These are phyloP conservation scores for Ricinus communis DNA, from an alignment of 345 rosid species.

Conservation along the genomic window DNA sequence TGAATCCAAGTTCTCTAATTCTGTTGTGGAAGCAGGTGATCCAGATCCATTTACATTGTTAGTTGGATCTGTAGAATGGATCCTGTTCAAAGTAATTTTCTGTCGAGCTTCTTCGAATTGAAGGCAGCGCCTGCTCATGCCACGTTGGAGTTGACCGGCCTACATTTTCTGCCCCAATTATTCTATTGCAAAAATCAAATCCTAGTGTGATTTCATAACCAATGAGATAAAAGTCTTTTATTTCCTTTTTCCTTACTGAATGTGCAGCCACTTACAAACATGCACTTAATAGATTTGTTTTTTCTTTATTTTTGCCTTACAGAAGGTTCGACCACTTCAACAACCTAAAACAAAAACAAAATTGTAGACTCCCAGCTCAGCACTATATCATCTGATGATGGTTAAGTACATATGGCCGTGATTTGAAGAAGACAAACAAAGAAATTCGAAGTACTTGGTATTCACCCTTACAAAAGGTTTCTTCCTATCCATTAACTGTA, in stretches of 20 bases:
- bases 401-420: not conserved
- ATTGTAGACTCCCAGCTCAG: not conserved
- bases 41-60: conserved; percentile 23
- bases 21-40: conserved; percentile 25
- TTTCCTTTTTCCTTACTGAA: too few species aligned
- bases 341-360: not conserved
- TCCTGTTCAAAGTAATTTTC: conserved; percentile 18
- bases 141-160: conserved; percentile 49
- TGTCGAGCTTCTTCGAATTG: conserved; percentile 51
- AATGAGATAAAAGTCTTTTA: not conserved
- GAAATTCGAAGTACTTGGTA: not conserved
- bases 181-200: conserved; percentile 27
- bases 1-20: conserved; percentile 32
- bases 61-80: conserved; percentile 18
- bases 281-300: not conserved
- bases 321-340: too few species aligned
- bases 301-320: too few species aligned
- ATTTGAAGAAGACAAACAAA: not conserved
- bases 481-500: not conserved
- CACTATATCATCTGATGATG: not conserved
- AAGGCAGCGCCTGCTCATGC: conserved; percentile 64
- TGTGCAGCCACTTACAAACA: too few species aligned
- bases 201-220: conserved; percentile 16
- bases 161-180: conserved; percentile 36
- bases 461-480: too few species aligned